Evolutionary conservation across 2,329 filamentous ascomycete species (phyloP), one percentile per base, ranked within the genome.

Genomic region (Arthrobotrys sinensis): DNA sequence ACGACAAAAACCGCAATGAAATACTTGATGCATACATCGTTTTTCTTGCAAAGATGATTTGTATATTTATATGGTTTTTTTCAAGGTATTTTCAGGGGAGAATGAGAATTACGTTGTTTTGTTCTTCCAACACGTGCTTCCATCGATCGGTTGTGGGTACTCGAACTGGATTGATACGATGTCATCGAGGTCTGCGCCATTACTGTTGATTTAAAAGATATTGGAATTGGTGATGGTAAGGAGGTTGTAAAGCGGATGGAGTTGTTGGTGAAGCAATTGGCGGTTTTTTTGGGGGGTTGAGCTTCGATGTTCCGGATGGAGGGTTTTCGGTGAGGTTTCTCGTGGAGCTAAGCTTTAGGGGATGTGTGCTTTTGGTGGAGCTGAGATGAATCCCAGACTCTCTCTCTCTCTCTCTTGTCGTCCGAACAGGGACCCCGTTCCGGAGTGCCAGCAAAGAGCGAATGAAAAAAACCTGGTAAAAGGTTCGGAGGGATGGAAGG

Each of bases 21-120:
- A 62, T n/a, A 16, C 32, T 60, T 38, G 64, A 38, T 52, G 65
- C 65, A 70, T 76, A 70, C 72, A 66, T 43, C 55, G 36, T 10
- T 16, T 52, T 43, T 43, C 40, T 66, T 28, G 24, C 16, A 12
- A 38, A 34, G 8, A 40, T 48, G 4, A 28, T 66, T 45, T 46
- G 45, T 62, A 4, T 24, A 32, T 53, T 10, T 40, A 34, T 46
- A 24, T 4, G 46, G n/a, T 21, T 10, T 28, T 73, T 11, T 34
- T 67, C 6, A 50, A 62, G n/a, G 32, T 62, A 16, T 40, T 70
- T 71, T 71, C 60, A 71, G 73, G 75, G 75, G 62, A 68, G 53
- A 63, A 48, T 50, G 75, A 68, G 67, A 50, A 78, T 78, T 78
- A 78, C 75, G 67, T 78, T 78, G 75, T 78, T 78, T 78, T 63